Evolutionary conservation across 2,329 filamentous ascomycete species (phyloP), one percentile per base, ranked within the genome.

Genomic region (Blumeria hordei): DNA sequence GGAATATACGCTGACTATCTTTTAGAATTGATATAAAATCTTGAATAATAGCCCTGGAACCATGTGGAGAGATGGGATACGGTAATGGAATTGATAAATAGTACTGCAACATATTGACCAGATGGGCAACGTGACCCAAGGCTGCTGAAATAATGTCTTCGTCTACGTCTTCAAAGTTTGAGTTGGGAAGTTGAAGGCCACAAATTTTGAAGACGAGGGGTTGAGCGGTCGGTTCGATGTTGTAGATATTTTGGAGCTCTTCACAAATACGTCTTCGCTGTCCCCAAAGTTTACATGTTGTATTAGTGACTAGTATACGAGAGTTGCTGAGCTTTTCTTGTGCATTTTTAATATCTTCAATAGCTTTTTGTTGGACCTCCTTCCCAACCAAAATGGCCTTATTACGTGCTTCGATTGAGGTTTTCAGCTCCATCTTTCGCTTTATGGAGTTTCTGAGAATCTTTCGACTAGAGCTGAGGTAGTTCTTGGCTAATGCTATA

Each of bases 221-320:
- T n/a, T 33, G 12, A 3, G 75, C 71, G 11, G 70, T 70, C 0
- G 88, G 82, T 8, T 80, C 76, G 57, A 98, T 94, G 3, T 83
- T 80, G 64, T 88, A 95, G 56, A 95, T 85, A 32, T 72, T 70
- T 11, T 79, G 71, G 0, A 98, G 72, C 59, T 94, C 88, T 60
- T 92, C 81, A 66, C 87, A 88, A 55, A 96, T 85, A 37, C 92
- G 82, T 12, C 88, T 79, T 21, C 88, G 78, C 67, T 96, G 92
- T n/a, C 84, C 86, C 56, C 75, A 78, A n/a, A 87, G 83, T 18
- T 80, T 77, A 53, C 82, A 78, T 44, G 73, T 72, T 0, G 76
- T 80, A 51, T 73, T 68, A 3, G 72, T 70, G 0, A 83, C 67
- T 1, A 81, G 69, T 5, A 70, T 67, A 37, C 72, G 72, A 11